Evolutionary conservation across 352 stramenopile genomes (phyloP), one percentile per base, ranked within the genome.

Genomic region (Elongisporangium senticosum): DNA sequence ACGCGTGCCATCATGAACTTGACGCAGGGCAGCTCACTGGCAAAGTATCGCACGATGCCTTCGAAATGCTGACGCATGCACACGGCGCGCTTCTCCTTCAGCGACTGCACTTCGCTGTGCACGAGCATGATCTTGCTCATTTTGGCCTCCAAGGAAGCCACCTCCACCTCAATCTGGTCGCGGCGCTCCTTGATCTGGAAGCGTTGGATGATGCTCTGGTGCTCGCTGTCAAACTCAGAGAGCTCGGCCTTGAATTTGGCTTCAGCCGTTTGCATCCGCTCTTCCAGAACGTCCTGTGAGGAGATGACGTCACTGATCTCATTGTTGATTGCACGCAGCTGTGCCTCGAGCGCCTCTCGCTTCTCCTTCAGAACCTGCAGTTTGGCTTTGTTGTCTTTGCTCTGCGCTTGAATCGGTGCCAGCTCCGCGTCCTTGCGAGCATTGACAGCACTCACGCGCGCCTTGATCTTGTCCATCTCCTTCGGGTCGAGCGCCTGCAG

Each of bases 1-100:
- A 87, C 75, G 6, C 84, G 76, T 8, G 71, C 75, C 65, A 79
- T 77, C 77, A 91, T 92, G 55, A 92, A 92, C 62, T 90, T 86
- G 11, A 91, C 66, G 49, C 84, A 94, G 20, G 80, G 82, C 52
- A 89, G 54, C 48, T 94, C 76, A 54, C 82, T 88, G 49, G 75
- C 75, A 55, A 90, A 88, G 52, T 91, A 94, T 22, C 80, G 77
- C 10, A 89, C 55, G 14, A 81, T 70, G 24, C 75, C 79, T 61
- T 94, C 77, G 13, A 92, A 52, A 37, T 92, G 76, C 63, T 92
- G 80, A 0, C 70, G 61, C 49, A 83, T 43, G 49, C 74, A 86
- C 19, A 58, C 54, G 1, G 72, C 65, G 26, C 78, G 74, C 56
- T 87, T 90, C 13, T 81, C 62, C 37, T 71, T 61, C 3, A 84